A percentile compares a stretch with the other conserved stretches of the same genome.
phyloP scores from a whole-genome alignment of 2,329 filamentous ascomycete species.

The Colletotrichum eleusines region DNA sequence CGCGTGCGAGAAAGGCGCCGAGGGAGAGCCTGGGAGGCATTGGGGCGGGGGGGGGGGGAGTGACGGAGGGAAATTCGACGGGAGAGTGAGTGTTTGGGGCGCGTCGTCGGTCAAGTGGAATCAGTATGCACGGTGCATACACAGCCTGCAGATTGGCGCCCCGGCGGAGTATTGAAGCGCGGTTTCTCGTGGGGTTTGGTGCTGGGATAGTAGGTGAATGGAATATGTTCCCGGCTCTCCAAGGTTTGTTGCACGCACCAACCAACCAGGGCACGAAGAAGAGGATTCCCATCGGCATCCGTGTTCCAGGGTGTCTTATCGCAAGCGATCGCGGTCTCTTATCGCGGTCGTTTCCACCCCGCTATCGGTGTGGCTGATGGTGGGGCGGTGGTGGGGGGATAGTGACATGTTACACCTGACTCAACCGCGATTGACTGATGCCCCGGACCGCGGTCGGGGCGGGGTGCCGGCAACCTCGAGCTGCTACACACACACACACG shows the following conservation, averaged over 20 bases:
- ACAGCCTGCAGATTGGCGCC: conserved; percentile 10
- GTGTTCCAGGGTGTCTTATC: conserved; percentile 8
- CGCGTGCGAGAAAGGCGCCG: conserved; percentile 63
- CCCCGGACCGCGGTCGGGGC: conserved; percentile 26
- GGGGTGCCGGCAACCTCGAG: conserved; percentile 7
- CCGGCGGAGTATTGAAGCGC: not conserved
- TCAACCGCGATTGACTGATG: conserved; percentile 24
- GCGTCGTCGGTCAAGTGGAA: not conserved
- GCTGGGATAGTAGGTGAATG: not conserved
- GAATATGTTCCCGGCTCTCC: conserved; percentile 4
- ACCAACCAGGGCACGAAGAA: too few species aligned
- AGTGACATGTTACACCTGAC: not conserved
- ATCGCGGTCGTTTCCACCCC: not conserved
- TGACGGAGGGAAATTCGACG: too few species aligned
- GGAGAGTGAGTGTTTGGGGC: not conserved
- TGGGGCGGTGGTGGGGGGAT: too few species aligned
- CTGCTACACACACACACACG: not conserved
- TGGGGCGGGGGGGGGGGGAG: not conserved
- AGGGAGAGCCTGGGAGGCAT: conserved; percentile 57
- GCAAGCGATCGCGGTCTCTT: conserved; percentile 7
- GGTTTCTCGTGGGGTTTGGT: not conserved
- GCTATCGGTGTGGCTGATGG: conserved; percentile 17
- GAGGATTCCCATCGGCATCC: too few species aligned
- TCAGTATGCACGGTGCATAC: not conserved
- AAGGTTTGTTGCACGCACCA: too few species aligned